These are phyloP conservation scores for Annulohypoxylon maeteangense DNA, from an alignment of 495 filamentous ascomycete genomes.

Conservation along the genomic window DNA sequence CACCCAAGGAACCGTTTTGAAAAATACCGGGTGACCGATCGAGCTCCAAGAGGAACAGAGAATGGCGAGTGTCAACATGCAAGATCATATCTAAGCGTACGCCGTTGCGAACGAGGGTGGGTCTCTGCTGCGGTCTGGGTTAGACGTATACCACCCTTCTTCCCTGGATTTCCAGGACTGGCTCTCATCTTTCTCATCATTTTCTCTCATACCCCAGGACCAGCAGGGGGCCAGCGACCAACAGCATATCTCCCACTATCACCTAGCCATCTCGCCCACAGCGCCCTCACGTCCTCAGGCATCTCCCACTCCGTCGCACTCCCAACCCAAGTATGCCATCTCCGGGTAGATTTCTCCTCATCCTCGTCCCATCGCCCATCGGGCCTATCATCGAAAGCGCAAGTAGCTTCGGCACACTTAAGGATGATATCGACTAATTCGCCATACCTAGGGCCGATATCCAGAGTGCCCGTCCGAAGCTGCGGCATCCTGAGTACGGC, in stretches of 20 bases:
- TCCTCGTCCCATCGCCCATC: not conserved
- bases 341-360: not conserved
- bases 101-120: too few relatives aligned
- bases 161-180: too few relatives aligned
- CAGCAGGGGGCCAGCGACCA: not conserved
- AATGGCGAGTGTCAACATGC: too few relatives aligned
- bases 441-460: not conserved
- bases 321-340: not conserved
- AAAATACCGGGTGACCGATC: too few relatives aligned
- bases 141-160: too few relatives aligned
- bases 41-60: too few relatives aligned
- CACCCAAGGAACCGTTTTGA: too few relatives aligned
- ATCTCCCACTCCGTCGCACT: not conserved
- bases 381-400: not conserved
- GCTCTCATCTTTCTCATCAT: too few relatives aligned
- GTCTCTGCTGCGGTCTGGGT: too few relatives aligned
- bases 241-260: not conserved
- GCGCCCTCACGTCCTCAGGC: not conserved
- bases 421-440: not conserved
- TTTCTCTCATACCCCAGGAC: not conserved
- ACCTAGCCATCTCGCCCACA: not conserved
- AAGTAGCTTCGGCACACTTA: not conserved
- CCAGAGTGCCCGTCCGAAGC: not conserved
- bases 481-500: constrained; percentile 9
- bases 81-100: too few relatives aligned